phyloP scores from a whole-genome alignment of 1,139 yeast species.

The Zygoascus hellenicus region DNA sequence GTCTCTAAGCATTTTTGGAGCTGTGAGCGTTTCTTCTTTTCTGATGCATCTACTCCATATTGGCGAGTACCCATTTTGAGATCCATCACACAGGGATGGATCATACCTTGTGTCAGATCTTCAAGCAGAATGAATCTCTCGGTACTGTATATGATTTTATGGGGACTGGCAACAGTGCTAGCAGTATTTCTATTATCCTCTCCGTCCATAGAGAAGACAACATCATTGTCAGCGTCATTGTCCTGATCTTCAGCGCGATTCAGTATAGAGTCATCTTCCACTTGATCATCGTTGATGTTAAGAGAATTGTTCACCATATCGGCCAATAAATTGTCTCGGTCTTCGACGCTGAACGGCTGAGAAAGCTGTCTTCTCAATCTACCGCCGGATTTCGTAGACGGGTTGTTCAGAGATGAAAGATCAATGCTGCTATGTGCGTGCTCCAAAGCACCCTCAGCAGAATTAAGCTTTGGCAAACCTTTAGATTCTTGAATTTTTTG shows the following conservation, averaged over 20 bases:
- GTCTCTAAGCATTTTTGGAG: constrained; percentile 73
- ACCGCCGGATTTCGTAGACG: constrained; percentile 9
- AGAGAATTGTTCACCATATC: not conserved
- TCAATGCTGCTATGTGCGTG: constrained; percentile 6
- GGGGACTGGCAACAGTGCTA: not conserved
- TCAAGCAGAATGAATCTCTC: constrained; percentile 86
- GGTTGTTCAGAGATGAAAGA: constrained; percentile 2
- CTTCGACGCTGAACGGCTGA: constrained; percentile 4
- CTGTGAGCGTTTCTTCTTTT: constrained; percentile 71
- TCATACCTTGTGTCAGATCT: constrained; percentile 80
- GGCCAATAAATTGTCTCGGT: not conserved
- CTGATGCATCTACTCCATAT: constrained; percentile 87
- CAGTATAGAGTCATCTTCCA: constrained; percentile 5
- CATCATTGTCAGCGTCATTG: constrained; percentile 14
- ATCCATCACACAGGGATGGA: constrained; percentile 85
- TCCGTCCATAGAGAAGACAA: constrained; percentile 26
- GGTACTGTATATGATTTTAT: constrained; percentile 37
- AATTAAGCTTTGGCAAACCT: constrained; percentile 16
- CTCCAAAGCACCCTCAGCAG: constrained; percentile 1
- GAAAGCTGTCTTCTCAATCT: constrained; percentile 7
- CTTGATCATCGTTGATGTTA: not conserved
- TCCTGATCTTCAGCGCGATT: constrained; percentile 1
- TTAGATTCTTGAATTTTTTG: constrained; percentile 4
- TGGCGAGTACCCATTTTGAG: constrained; percentile 98
- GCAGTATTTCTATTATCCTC: constrained; percentile 13